These are phyloP conservation scores for Cyberlindnera americana DNA, from an alignment of 805 yeast species.

Conservation along the genomic window DNA sequence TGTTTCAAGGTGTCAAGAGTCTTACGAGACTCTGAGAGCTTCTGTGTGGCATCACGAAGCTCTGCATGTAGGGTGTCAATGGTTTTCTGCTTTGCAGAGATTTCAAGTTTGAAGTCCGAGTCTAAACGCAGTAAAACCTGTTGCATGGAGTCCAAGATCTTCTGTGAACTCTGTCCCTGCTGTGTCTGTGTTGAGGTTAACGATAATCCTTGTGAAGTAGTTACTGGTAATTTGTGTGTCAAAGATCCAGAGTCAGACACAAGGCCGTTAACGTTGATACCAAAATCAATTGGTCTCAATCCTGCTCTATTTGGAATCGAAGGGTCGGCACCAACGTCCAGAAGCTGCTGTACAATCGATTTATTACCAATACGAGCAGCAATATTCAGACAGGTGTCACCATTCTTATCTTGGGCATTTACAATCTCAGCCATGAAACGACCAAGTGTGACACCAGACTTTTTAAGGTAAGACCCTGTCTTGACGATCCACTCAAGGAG, in stretches of 20 bases:
- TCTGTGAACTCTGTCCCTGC: slow-evolving; percentile 28
- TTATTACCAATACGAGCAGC: slow-evolving; percentile 86
- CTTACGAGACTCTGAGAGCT: slow-evolving; percentile 44
- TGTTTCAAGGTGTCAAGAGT: slow-evolving; percentile 51
- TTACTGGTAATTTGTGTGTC: no score
- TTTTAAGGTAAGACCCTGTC: slow-evolving; percentile 43
- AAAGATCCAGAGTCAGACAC: slow-evolving; percentile 2
- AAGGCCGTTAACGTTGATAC: slow-evolving; percentile 47
- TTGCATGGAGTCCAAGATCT: slow-evolving; percentile 49
- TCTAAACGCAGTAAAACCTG: slow-evolving; percentile 50
- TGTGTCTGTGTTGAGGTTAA: neutral
- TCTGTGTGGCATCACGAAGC: slow-evolving; percentile 53
- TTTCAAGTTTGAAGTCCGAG: slow-evolving; percentile 55
- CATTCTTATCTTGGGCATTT: slow-evolving; percentile 87
- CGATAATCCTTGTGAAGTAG: neutral
- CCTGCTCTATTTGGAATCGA: slow-evolving; percentile 80
- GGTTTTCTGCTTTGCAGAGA: slow-evolving; percentile 47
- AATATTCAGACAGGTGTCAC: slow-evolving; percentile 91
- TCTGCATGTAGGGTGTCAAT: slow-evolving; percentile 51
- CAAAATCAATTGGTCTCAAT: slow-evolving; percentile 82
- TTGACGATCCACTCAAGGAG: slow-evolving; percentile 75
- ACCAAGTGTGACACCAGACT: slow-evolving; percentile 46
- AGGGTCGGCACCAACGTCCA: slow-evolving; percentile 87
- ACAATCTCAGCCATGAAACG: slow-evolving; percentile 66
- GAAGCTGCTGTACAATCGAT: slow-evolving; percentile 71